These are phyloP conservation scores for Talaromyces sp. DNA, from an alignment of 2,329 filamentous ascomycete genomes.

Conservation along the genomic window DNA sequence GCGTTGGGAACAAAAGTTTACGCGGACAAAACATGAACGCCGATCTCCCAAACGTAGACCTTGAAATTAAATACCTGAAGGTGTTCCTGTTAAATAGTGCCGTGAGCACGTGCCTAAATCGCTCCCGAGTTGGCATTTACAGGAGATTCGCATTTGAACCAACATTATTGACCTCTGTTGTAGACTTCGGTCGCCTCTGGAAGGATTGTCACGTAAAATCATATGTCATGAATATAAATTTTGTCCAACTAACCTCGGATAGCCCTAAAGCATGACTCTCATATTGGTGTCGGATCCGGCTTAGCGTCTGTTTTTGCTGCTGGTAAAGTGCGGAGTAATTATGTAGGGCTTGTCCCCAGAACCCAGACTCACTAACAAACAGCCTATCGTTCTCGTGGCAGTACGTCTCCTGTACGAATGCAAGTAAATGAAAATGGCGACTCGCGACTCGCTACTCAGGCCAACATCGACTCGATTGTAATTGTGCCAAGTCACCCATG, in stretches of 20 bases:
- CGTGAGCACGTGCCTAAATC: not conserved
- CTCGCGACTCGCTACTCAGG: not conserved
- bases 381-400: not conserved
- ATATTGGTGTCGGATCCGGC: not conserved
- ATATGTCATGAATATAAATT: not conserved
- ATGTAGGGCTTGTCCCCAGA: not conserved
- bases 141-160: not conserved
- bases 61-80: not conserved
- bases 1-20: not conserved
- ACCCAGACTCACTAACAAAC: not conserved
- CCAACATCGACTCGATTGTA: not conserved
- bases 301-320: not conserved
- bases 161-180: not conserved
- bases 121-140: not conserved
- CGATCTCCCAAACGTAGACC: not conserved
- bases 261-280: not conserved
- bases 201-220: not conserved
- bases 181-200: not conserved
- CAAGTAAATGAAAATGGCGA: not conserved
- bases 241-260: not conserved
- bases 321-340: constrained; percentile 1
- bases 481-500: not conserved
- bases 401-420: not conserved
- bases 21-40: not conserved
- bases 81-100: not conserved